Percentiles rank a stretch among this genome's conserved stretches.
Evolutionary conservation across 202 grass and related monocot species (phyloP).

Genomic region (Musa balbisiana): DNA sequence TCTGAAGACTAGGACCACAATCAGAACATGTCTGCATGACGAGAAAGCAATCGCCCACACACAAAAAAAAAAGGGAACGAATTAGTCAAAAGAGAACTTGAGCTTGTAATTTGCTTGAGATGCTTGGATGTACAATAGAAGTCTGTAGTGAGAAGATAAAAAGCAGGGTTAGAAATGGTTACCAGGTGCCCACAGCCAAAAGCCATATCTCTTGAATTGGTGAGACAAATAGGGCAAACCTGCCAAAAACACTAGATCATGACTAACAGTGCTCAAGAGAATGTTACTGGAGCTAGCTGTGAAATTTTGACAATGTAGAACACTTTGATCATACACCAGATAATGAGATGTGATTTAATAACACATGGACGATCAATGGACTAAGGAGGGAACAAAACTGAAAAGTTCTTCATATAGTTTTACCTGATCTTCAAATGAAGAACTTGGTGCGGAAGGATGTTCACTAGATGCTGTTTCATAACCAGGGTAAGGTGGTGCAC

Average conservation of each 20-base stretch:
- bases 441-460: background rate
- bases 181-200: constrained; percentile 97
- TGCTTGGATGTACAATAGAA: too few relatives aligned
- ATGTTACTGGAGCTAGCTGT: too few relatives aligned
- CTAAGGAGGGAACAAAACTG: too few relatives aligned
- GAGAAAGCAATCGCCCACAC: background rate
- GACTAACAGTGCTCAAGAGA: too few relatives aligned
- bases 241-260: constrained; percentile 10
- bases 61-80: background rate
- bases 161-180: constrained; percentile 3
- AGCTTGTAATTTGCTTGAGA: background rate
- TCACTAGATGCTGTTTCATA: background rate
- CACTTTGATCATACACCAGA: too few relatives aligned
- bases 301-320: too few relatives aligned
- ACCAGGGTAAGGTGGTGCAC: background rate
- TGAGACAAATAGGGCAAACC: constrained; percentile 91
- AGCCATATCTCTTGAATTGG: constrained; percentile 83
- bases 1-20: constrained; percentile 48
- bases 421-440: constrained; percentile 21
- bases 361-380: background rate
- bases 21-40: constrained; percentile 33
- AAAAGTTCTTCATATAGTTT: background rate
- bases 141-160: background rate
- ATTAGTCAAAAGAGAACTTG: background rate
- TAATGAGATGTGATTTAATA: too few relatives aligned